These are phyloP conservation scores for Capsella bursapastoris DNA, from an alignment of 345 rosid species.

Conservation along the genomic window DNA sequence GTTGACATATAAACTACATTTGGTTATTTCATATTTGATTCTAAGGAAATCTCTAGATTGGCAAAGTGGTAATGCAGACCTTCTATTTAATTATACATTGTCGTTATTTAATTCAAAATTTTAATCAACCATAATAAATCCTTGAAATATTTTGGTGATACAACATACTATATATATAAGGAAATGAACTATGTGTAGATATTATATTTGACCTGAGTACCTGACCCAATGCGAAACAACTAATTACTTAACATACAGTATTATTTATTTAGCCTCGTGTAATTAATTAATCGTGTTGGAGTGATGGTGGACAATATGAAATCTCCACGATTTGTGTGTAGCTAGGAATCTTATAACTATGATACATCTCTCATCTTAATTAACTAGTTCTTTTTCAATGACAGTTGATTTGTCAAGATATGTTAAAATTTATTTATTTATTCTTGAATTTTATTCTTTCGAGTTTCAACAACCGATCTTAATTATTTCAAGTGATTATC, in stretches of 20 bases:
- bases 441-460: neutral
- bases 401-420: neutral
- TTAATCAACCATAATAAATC: no score
- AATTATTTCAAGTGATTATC: neutral
- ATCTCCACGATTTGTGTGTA: neutral
- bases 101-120: no score
- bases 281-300: neutral
- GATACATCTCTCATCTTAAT: neutral
- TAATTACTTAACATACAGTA: neutral
- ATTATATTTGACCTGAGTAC: no score
- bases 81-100: no score
- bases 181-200: no score
- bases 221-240: neutral
- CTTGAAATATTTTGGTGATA: no score
- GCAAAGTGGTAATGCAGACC: no score
- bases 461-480: neutral
- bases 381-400: neutral
- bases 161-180: no score
- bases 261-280: neutral
- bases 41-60: no score
- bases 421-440: neutral
- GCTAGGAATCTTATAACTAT: neutral
- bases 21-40: no score
- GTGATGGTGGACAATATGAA: neutral
- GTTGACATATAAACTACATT: no score